Conservation (phyloP, 345 rosid species). For the Nephelium lappaceum region DNA sequence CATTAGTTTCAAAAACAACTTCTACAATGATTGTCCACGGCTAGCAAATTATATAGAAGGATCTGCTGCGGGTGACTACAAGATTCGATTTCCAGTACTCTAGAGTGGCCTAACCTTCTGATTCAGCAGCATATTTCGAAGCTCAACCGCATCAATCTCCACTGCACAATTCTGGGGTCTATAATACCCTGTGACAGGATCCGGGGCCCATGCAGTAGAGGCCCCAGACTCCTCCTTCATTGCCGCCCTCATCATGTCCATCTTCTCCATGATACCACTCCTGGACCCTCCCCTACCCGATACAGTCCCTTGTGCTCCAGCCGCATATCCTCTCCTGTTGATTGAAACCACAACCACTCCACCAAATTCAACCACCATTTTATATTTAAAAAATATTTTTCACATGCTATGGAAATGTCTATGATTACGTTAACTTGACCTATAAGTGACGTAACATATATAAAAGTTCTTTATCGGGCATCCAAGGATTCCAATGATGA, state of each 20-base stretch:
- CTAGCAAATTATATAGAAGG: background rate
- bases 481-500: too few species aligned
- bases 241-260: slow-evolving; percentile 31
- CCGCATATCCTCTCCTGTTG: slow-evolving; percentile 53
- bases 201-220: slow-evolving; percentile 63
- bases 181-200: slow-evolving; percentile 73
- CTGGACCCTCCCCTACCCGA: slow-evolving; percentile 37
- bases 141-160: slow-evolving; percentile 70
- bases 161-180: slow-evolving; percentile 56
- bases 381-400: too few species aligned
- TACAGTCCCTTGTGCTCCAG: slow-evolving; percentile 24
- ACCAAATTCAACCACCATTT: background rate
- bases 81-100: background rate
- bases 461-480: too few species aligned
- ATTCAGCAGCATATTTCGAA: slow-evolving; percentile 60
- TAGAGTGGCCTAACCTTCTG: slow-evolving; percentile 39
- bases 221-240: slow-evolving; percentile 36
- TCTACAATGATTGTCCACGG: too few species aligned
- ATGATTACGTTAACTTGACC: background rate
- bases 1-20: background rate
- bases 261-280: slow-evolving; percentile 37
- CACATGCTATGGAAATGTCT: background rate
- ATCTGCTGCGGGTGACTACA: background rate
- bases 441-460: background rate
- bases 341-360: background rate